Evolutionary conservation across 2,329 filamentous ascomycete species (phyloP).

Genomic region (Penicillium rolfsii): DNA sequence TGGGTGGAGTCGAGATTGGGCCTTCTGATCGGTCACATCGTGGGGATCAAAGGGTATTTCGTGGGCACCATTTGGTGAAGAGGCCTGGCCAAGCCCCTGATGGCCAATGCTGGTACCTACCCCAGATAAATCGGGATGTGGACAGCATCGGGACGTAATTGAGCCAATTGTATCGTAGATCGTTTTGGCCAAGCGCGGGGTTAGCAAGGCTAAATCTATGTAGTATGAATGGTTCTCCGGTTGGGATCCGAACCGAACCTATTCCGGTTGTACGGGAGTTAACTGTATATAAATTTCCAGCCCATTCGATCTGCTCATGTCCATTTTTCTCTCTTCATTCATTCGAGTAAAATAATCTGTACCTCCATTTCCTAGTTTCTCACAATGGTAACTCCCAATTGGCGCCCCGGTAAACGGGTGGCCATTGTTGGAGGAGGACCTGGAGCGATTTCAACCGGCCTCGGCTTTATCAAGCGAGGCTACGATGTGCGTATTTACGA

Average conservation of each 20-base stretch:
- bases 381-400: neutral
- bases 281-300: neutral
- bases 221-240: too few relatives aligned
- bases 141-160: neutral
- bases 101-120: neutral
- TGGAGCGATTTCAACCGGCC: slow-evolving; percentile 11
- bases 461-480: slow-evolving; percentile 16
- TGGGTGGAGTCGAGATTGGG: too few relatives aligned
- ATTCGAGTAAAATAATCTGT: neutral
- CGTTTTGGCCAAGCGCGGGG: neutral
- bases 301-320: neutral
- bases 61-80: neutral
- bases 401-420: slow-evolving; percentile 18
- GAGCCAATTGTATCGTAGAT: neutral
- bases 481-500: slow-evolving; percentile 19
- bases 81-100: neutral
- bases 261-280: neutral
- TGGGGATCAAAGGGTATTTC: neutral
- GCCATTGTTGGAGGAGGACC: slow-evolving; percentile 20
- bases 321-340: neutral
- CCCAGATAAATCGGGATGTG: neutral
- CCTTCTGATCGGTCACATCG: neutral
- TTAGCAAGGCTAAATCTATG: too few relatives aligned
- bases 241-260: too few relatives aligned
- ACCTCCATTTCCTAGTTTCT: neutral